Conservation (phyloP, 192 early-diverging fungal species). For the Chytriomyces sp. region DNA sequence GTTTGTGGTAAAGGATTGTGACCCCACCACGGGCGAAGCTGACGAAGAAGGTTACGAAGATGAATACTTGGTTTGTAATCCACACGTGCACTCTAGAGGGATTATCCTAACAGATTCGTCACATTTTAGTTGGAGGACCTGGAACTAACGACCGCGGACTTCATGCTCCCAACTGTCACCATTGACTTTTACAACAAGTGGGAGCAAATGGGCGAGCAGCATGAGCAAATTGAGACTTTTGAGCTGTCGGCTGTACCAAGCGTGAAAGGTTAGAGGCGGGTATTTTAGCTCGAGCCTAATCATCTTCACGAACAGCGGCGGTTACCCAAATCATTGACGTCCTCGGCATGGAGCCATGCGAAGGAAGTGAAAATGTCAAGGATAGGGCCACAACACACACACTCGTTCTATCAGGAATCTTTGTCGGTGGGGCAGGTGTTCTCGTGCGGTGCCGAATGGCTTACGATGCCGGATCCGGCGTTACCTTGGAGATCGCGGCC, state of each 20-base stretch:
- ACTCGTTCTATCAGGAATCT: constrained; percentile 80
- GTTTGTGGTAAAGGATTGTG: constrained; percentile 93
- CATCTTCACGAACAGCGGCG: constrained; percentile 56
- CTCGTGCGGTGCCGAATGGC: constrained; percentile 88
- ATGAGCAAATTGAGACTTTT: constrained; percentile 85
- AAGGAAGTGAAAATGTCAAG: constrained; percentile 63
- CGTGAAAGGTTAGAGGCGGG: constrained; percentile 67
- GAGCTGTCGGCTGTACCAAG: constrained; percentile 74
- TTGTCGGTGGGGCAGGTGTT: constrained; percentile 76
- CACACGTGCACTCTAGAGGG: no score
- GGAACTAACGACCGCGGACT: constrained; percentile 83
- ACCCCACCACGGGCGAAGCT: constrained; percentile 87
- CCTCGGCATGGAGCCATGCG: constrained; percentile 84
- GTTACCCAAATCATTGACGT: constrained; percentile 70
- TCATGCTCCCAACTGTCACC: constrained; percentile 82
- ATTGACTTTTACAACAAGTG: constrained; percentile 81
- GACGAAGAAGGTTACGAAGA: constrained; percentile 95
- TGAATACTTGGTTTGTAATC: constrained; percentile 72
- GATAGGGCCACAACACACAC: constrained; percentile 83
- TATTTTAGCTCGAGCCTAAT: no score
- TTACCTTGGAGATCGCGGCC: constrained; percentile 89
- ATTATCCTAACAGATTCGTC: no score
- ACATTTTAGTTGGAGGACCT: constrained; percentile 87
- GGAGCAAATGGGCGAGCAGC: constrained; percentile 70
- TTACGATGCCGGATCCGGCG: constrained; percentile 73